Base-by-base conservation (phyloP, 148 eudicot species). In the Euryodendron excelsum region DNA sequence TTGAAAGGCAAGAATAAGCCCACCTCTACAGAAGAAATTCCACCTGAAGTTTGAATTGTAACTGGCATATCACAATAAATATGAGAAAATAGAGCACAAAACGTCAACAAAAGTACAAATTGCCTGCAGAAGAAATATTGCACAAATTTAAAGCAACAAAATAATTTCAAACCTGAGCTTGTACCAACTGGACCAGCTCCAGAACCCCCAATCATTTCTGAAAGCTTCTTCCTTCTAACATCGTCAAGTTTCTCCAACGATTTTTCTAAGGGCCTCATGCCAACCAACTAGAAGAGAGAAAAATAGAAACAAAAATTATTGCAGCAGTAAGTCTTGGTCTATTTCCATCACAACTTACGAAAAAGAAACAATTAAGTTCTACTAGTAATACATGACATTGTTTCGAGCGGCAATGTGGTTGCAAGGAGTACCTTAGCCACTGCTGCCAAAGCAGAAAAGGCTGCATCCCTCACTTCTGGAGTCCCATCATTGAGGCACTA, bases 401-500 rank as follows among this genome's bases (percentile, higher is more conserved):
- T 60, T n/a, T 61, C 15, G 21, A 27, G 55, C 55, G 41, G 48
- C 28, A 41, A 17, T 52, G 33, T 36, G 77, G 34, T 36, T 17
- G 45, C 52, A 58, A 59, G 10, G 31, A 48, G 11, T 84, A 88
- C 98, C 94, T 93, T 95, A 14, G 97, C 98, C 73, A 95, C 74
- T 59, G 96, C 97, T 6, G 98, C 93, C 93, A 95, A 82, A 75
- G 81, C 98, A 34, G 97, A 89, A 84, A 95, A 95, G 67, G 98
- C 94, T 58, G 98, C 96, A 90, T 95, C 98, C 82, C 98, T 90
- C 55, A 95, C 98, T 0, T 95, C 97, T 68, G 98, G 97, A 62
- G 98, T 95, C 76, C 98, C 98, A 84, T 95, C 98, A 86, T 93
- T 93, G 23, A 95, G 94, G 82, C 90, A 81, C 97, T 94, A 80